phyloP scores from a whole-genome alignment of 306 rosid species.

The Delonix regia region DNA sequence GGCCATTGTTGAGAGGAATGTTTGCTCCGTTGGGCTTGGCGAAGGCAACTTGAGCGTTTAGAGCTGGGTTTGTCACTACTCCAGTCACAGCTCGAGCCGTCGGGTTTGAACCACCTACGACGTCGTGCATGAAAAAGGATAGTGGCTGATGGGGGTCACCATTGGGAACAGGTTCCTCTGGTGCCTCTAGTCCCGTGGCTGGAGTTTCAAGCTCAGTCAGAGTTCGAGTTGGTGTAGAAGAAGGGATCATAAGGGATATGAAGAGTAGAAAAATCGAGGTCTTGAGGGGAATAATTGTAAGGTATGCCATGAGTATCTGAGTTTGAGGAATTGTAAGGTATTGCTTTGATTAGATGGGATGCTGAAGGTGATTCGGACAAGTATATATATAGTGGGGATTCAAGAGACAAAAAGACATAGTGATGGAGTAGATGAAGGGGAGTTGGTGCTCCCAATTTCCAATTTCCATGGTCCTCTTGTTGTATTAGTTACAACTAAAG shows the following conservation, averaged over 20 bases:
- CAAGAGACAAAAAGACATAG: neutral
- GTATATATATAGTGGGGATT: slow-evolving; percentile 19
- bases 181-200: slow-evolving; percentile 13
- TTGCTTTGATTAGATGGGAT: neutral
- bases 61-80: slow-evolving; percentile 70
- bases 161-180: neutral
- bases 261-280: slow-evolving; percentile 32
- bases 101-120: slow-evolving; percentile 82
- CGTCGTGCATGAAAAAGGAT: slow-evolving; percentile 78
- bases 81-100: slow-evolving; percentile 78
- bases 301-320: slow-evolving; percentile 37
- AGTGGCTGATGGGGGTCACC: slow-evolving; percentile 41
- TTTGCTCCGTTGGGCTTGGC: slow-evolving; percentile 91
- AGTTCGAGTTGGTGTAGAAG: slow-evolving; percentile 42
- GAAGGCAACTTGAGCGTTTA: slow-evolving; percentile 78
- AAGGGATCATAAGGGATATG: slow-evolving; percentile 34
- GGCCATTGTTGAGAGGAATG: slow-evolving; percentile 56
- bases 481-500: slow-evolving; percentile 46
- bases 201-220: slow-evolving; percentile 39
- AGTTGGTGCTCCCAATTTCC: slow-evolving; percentile 45
- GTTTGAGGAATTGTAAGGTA: neutral
- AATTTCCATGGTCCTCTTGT: neutral
- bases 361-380: neutral
- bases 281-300: slow-evolving; percentile 14
- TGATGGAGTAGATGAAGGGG: slow-evolving; percentile 57